phyloP scores from a whole-genome alignment of 257 asterid genomes.

The Coffea canephora region DNA sequence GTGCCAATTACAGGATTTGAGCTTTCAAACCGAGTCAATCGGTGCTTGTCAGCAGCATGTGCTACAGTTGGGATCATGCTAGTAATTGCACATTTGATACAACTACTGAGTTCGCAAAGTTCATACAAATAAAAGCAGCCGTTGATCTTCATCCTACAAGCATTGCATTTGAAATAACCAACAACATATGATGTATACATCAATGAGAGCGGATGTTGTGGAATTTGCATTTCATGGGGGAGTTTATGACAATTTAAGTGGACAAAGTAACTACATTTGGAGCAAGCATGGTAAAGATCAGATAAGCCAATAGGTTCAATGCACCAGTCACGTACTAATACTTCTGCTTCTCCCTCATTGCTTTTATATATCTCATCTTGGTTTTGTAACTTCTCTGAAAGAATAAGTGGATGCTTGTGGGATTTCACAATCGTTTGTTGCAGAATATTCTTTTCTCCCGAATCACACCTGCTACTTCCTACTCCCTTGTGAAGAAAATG shows the following conservation, averaged over 20 bases:
- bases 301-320: neutral
- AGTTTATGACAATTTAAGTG: neutral
- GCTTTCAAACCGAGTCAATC: neutral
- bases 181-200: fast-evolving
- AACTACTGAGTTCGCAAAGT: neutral
- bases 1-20: too few species aligned
- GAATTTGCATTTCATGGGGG: neutral
- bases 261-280: neutral
- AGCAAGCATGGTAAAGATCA: neutral
- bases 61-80: too few species aligned
- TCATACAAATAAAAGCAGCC: too few species aligned
- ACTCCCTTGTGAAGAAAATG: neutral
- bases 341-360: too few species aligned
- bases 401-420: neutral
- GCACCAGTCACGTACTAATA: neutral
- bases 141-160: neutral
- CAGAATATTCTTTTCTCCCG: too few species aligned
- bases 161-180: neutral
- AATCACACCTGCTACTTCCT: neutral
- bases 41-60: neutral
- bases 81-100: neutral
- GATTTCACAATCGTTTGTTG: too few species aligned
- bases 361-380: too few species aligned
- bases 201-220: neutral
- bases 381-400: neutral